These are phyloP conservation scores for Chalaropsis thielavioides DNA, from an alignment of 2,329 filamentous ascomycete species.

Conservation along the genomic window DNA sequence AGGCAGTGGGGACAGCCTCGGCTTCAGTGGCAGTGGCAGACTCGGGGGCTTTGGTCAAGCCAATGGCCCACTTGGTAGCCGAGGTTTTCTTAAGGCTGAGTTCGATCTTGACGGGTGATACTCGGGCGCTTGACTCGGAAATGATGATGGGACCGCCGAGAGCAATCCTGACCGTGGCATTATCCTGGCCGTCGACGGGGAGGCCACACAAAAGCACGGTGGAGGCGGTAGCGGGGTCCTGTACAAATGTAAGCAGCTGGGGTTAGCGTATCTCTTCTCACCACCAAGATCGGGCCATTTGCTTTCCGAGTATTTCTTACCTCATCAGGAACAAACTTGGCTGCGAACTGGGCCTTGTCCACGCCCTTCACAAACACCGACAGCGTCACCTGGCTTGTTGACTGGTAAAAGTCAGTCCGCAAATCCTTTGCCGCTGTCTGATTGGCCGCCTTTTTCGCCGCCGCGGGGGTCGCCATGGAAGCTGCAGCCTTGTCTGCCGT, in stretches of 20 bases:
- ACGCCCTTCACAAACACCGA: slow-evolving; percentile 32
- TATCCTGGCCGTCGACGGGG: slow-evolving; percentile 10
- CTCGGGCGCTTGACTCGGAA: slow-evolving; percentile 42
- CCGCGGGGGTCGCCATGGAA: neutral
- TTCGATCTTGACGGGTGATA: slow-evolving; percentile 70
- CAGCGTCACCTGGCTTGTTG: slow-evolving; percentile 23
- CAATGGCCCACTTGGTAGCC: slow-evolving; percentile 51
- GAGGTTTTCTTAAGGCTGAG: slow-evolving; percentile 54
- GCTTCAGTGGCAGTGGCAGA: neutral
- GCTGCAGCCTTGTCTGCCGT: slow-evolving; percentile 4
- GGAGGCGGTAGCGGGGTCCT: slow-evolving; percentile 5
- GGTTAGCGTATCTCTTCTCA: neutral
- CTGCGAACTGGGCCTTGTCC: slow-evolving; percentile 28
- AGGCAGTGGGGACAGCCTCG: slow-evolving; percentile 23
- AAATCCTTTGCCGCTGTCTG: slow-evolving; percentile 16
- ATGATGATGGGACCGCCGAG: slow-evolving; percentile 10
- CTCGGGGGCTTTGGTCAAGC: neutral
- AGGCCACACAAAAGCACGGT: slow-evolving; percentile 6
- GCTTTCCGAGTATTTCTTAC: slow-evolving; percentile 11
- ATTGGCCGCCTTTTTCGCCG: slow-evolving; percentile 16
- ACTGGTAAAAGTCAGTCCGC: slow-evolving; percentile 21
- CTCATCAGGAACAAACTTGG: slow-evolving; percentile 22
- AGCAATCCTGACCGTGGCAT: slow-evolving; percentile 4
- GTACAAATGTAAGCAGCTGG: neutral
- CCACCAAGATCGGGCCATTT: neutral